phyloP scores from a whole-genome alignment of 495 filamentous ascomycete genomes.

The Penicillium fimorum region DNA sequence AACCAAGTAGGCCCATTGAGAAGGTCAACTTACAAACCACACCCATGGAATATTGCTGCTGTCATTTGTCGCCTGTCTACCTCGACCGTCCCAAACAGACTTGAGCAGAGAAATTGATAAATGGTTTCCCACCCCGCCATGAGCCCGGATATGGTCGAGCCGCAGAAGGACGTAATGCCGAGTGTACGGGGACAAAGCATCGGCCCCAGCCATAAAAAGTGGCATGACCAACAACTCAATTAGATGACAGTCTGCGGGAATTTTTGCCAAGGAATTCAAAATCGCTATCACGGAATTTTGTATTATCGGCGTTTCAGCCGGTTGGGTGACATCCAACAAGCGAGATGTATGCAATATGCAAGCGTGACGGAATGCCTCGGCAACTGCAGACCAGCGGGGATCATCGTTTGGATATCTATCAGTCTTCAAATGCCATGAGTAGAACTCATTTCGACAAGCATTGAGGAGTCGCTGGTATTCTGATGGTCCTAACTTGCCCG shows the following conservation, averaged over 20 bases:
- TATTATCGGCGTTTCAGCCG: slow-evolving; percentile 27
- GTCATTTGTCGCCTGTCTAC: slow-evolving; percentile 25
- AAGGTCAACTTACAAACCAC: slow-evolving; percentile 34
- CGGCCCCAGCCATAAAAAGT: slow-evolving; percentile 40
- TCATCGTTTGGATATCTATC: slow-evolving; percentile 31
- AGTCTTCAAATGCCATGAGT: slow-evolving; percentile 27
- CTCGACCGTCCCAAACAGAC: slow-evolving; percentile 37
- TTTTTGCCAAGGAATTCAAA: slow-evolving; percentile 33
- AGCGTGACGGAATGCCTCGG: slow-evolving; percentile 34
- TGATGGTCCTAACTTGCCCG: slow-evolving; percentile 19
- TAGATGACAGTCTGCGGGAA: slow-evolving; percentile 27
- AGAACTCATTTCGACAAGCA: slow-evolving; percentile 25
- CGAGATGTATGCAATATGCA: slow-evolving; percentile 38
- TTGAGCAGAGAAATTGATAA: slow-evolving; percentile 28
- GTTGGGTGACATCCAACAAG: slow-evolving; percentile 28
- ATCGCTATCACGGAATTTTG: slow-evolving; percentile 33
- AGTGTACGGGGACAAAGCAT: slow-evolving; percentile 32
- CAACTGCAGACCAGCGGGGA: slow-evolving; percentile 31
- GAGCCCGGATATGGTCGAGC: slow-evolving; percentile 28
- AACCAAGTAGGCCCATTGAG: not conserved
- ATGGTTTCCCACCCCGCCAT: slow-evolving; percentile 34
- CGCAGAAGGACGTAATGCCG: slow-evolving; percentile 36
- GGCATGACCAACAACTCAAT: slow-evolving; percentile 37
- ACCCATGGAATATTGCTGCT: slow-evolving; percentile 37
- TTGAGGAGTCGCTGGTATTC: slow-evolving; percentile 24